Conservation (phyloP, 2,329 filamentous ascomycete species). For the Apiospora marii region DNA sequence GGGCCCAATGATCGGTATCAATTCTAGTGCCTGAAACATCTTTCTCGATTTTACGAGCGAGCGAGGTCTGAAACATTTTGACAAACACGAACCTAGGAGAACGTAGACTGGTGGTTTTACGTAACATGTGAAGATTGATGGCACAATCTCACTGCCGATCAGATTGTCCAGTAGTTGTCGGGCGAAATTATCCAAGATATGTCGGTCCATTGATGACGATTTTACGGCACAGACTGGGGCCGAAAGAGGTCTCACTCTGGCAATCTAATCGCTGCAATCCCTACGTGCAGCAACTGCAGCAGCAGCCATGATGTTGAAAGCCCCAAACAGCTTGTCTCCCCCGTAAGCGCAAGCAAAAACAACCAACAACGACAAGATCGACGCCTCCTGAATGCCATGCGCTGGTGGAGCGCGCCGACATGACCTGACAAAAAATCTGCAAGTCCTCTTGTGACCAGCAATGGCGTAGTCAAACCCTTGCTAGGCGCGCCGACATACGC, state of each 20-base stretch:
- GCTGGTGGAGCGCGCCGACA: not conserved
- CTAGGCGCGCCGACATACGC: not conserved
- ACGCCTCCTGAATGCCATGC: not conserved
- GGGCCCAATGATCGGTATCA: not conserved
- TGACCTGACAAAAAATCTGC: not conserved
- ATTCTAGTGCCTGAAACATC: not conserved
- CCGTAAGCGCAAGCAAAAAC: not conserved
- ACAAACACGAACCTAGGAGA: not conserved
- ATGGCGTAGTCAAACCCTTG: not conserved
- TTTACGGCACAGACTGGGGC: not conserved
- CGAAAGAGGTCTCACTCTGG: not conserved
- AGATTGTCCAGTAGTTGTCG: not conserved
- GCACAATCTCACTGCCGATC: not conserved
- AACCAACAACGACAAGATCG: no score
- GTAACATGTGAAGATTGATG: not conserved
- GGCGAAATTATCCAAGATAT: not conserved
- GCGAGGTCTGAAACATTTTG: not conserved
- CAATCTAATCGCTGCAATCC: not conserved
- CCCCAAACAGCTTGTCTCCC: no score
- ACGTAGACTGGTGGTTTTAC: not conserved
- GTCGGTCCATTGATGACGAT: not conserved
- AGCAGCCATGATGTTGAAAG: not conserved
- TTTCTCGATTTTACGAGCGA: not conserved
- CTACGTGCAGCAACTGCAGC: not conserved
- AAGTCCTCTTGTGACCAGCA: not conserved